phyloP scores from a whole-genome alignment of 2,329 filamentous ascomycete genomes.

The Colletotrichum salicis region DNA sequence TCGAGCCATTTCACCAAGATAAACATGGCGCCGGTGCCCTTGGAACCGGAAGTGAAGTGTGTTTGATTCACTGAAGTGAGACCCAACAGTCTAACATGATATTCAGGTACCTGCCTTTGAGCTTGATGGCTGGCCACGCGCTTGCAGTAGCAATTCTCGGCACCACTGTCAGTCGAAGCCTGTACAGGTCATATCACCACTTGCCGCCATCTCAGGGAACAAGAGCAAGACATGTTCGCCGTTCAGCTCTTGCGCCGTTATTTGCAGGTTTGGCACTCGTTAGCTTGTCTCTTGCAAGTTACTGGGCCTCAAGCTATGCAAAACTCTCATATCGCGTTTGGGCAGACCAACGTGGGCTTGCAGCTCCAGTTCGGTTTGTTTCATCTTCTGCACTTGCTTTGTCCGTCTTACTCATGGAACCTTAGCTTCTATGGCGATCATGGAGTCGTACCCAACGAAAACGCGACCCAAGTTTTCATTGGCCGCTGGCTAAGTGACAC shows the following conservation, averaged over 20 bases:
- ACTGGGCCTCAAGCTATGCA: constrained; percentile 55
- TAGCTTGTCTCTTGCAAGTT: constrained; percentile 56
- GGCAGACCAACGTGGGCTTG: constrained; percentile 53
- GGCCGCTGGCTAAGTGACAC: constrained; percentile 65
- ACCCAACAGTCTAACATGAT: constrained; percentile 30
- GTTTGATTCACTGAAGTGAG: neutral
- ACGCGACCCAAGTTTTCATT: constrained; percentile 48
- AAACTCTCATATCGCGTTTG: constrained; percentile 61
- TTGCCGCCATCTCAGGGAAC: constrained; percentile 50
- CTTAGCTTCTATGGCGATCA: constrained; percentile 42
- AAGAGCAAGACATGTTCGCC: constrained; percentile 43
- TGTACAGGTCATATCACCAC: constrained; percentile 40
- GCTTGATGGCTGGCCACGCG: constrained; percentile 37
- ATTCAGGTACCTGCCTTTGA: constrained; percentile 33
- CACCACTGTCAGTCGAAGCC: constrained; percentile 38
- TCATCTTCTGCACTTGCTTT: constrained; percentile 4
- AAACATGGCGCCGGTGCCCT: constrained; percentile 41
- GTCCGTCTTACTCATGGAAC: constrained; percentile 6
- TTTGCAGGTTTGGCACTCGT: constrained; percentile 57
- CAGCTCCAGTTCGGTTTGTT: constrained; percentile 50
- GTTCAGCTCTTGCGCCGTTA: constrained; percentile 43
- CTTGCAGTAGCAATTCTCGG: constrained; percentile 35
- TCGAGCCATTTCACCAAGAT: neutral
- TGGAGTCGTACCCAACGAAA: constrained; percentile 48
- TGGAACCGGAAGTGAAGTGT: constrained; percentile 39